Percentiles rank a stretch among this genome's conserved stretches.
Evolutionary conservation across 1,284 basidiomycete species (phyloP).

Genomic region (Ganoderma boninense): DNA sequence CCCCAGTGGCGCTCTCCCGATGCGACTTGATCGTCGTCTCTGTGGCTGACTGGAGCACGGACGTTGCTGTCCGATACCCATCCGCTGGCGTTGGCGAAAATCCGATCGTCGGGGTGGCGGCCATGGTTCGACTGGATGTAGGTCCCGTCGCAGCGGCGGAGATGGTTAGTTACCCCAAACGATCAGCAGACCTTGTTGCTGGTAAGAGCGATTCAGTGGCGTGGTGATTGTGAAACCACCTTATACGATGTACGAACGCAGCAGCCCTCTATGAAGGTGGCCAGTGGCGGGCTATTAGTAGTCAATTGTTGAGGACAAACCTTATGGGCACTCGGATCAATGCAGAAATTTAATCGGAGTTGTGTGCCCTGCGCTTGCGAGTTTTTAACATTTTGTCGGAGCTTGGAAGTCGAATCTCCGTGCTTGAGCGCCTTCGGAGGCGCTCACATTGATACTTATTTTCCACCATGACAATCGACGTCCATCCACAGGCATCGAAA

Average conservation of each 20-base stretch:
- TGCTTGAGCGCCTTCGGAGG: no score
- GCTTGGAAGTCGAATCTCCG: no score
- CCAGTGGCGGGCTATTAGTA: no score
- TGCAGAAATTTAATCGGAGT: not conserved
- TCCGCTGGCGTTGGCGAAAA: conserved; percentile 55
- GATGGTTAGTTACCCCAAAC: not conserved
- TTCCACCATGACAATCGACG: no score
- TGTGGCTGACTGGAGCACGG: conserved; percentile 69
- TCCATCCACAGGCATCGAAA: no score
- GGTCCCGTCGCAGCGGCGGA: not conserved
- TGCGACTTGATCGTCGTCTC: conserved; percentile 66
- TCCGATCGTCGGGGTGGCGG: not conserved
- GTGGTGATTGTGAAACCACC: not conserved
- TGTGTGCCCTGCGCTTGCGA: not conserved
- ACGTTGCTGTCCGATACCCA: conserved; percentile 69
- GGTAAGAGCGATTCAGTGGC: not conserved
- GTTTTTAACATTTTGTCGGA: no score
- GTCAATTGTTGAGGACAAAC: no score
- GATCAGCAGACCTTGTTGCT: not conserved
- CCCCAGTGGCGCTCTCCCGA: conserved; percentile 30
- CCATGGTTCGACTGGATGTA: conserved; percentile 11
- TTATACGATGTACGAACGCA: not conserved
- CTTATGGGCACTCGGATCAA: no score
- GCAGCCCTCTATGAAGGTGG: not conserved
- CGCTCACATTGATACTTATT: no score